A percentile compares a stretch with the other conserved stretches of the same genome.
These are phyloP conservation scores for Craterostigma plantagineum DNA, from an alignment of 257 asterid species.

Conservation along the genomic window DNA sequence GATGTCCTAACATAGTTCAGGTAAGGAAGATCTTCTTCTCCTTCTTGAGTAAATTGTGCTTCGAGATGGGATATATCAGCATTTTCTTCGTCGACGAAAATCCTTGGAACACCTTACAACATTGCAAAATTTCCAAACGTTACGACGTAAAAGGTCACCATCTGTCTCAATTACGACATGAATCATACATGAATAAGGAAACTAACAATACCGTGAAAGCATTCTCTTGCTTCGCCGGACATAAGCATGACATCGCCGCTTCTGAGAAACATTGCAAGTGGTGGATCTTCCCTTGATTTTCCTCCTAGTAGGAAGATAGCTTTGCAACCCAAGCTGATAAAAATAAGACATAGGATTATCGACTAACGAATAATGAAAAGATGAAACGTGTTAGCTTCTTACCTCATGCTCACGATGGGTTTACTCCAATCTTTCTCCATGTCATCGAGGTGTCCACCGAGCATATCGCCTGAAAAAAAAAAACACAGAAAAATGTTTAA, in stretches of 20 bases:
- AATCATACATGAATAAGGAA: background rate
- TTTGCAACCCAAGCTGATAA: slow-evolving; percentile 82
- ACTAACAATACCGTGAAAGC: slow-evolving; percentile 60
- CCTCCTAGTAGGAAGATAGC: slow-evolving; percentile 95
- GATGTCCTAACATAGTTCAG: slow-evolving; percentile 56
- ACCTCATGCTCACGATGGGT: slow-evolving; percentile 98
- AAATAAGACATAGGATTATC: background rate
- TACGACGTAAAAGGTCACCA: too few species aligned
- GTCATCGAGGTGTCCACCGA: slow-evolving; percentile 98
- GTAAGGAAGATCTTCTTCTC: slow-evolving; percentile 28
- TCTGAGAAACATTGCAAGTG: slow-evolving; percentile 73
- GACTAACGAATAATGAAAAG: slow-evolving; percentile 4
- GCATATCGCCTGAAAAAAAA: slow-evolving; percentile 51
- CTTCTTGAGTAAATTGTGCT: slow-evolving; percentile 29
- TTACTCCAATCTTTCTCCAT: slow-evolving; percentile 98
- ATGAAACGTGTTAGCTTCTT: slow-evolving; percentile 4
- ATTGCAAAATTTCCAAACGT: background rate
- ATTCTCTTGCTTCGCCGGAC: slow-evolving; percentile 92
- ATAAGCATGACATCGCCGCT: slow-evolving; percentile 87
- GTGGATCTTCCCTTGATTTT: slow-evolving; percentile 58
- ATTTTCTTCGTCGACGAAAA: slow-evolving; percentile 56
- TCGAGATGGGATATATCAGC: slow-evolving; percentile 51
- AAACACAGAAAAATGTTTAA: too few species aligned
- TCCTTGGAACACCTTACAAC: slow-evolving; percentile 70
- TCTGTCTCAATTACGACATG: too few species aligned